Evolutionary conservation across 1,139 yeast genomes (phyloP), one percentile per base, ranked within the genome.

Genomic region (Blastobotrys aristatus): DNA sequence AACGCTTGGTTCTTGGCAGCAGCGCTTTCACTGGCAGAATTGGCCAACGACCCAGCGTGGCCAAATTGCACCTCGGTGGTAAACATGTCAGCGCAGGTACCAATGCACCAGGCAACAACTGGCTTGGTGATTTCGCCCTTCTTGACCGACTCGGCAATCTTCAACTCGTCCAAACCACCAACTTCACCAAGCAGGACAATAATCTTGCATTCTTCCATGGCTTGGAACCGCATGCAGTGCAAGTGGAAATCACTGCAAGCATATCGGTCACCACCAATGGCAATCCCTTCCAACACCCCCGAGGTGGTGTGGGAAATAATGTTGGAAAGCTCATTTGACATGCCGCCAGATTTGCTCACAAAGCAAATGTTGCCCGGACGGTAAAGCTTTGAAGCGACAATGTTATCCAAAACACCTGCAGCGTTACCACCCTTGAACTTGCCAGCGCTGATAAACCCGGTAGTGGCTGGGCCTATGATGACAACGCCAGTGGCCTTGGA

Each of bases 331-430:
- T 71, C 75, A 61, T 71, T 71, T 54, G 76, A 71, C 75, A 71
- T 71, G 53, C 75, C 75, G 50, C 75, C 75, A 34, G 73, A 68
- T 66, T 71, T 71, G 61, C 75, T 71, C 35, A 71, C 75, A 61
- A 72, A 71, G 47, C 74, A 75, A 24, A 71, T 76, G 13, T 73
- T 69, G 21, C 75, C 75, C 22, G 75, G 71, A 44, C 75, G 69
- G 66, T 71, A 72, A 39, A 71, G 69, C 66, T 72, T 71, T 52
- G 75, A 70, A 26, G 75, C 73, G 35, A 72, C 74, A 50, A 71
- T 71, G 67, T 71, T 71, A 60, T 71, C 75, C 75, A 71, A 71
- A 76, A 71, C 72, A 53, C 75, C 75, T 47, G 76, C 75, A 44
- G 75, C 72, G 70, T 71, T 71, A 45, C 75, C 75, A 54, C 72